Conservation (phyloP, 2,329 filamentous ascomycete genomes). For the Penicillium capsulatum region DNA sequence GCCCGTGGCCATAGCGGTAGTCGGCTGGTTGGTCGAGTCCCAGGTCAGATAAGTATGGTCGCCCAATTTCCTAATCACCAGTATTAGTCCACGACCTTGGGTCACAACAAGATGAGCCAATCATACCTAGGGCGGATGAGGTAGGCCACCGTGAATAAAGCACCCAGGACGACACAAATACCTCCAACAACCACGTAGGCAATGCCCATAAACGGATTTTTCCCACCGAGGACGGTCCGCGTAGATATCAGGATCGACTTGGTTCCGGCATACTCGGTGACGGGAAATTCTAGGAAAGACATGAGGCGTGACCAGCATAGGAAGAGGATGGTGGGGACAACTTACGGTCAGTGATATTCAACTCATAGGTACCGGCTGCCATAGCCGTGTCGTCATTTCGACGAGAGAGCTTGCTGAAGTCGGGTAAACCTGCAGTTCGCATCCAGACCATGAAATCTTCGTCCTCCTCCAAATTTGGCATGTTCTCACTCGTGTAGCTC, state of each 20-base stretch:
- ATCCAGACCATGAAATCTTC: constrained; percentile 98
- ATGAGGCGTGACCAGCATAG: too few relatives aligned
- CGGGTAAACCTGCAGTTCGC: constrained; percentile 88
- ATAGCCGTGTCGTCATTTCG: constrained; percentile 71
- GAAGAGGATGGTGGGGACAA: too few relatives aligned
- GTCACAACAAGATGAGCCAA: neutral
- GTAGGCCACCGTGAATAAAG: constrained; percentile 83
- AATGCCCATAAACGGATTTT: constrained; percentile 93
- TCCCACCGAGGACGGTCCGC: constrained; percentile 86
- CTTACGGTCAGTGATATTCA: constrained; percentile 77
- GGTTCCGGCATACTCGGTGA: constrained; percentile 72
- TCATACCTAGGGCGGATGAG: constrained; percentile 80
- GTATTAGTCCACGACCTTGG: neutral
- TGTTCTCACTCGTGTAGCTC: constrained; percentile 62
- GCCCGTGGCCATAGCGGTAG: constrained; percentile 51
- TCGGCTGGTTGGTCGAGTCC: constrained; percentile 66
- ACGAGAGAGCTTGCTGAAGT: constrained; percentile 88
- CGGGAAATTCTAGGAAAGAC: constrained; percentile 80
- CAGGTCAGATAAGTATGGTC: constrained; percentile 97
- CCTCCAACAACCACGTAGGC: constrained; percentile 93
- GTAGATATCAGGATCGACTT: constrained; percentile 90
- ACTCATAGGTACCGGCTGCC: constrained; percentile 65
- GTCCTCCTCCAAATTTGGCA: constrained; percentile 69
- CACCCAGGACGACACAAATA: constrained; percentile 82
- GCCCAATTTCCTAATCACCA: constrained; percentile 73